Evolutionary conservation across 257 asterid genomes (phyloP), one percentile per base, ranked within the genome.

Genomic region (Paulownia fortunei): DNA sequence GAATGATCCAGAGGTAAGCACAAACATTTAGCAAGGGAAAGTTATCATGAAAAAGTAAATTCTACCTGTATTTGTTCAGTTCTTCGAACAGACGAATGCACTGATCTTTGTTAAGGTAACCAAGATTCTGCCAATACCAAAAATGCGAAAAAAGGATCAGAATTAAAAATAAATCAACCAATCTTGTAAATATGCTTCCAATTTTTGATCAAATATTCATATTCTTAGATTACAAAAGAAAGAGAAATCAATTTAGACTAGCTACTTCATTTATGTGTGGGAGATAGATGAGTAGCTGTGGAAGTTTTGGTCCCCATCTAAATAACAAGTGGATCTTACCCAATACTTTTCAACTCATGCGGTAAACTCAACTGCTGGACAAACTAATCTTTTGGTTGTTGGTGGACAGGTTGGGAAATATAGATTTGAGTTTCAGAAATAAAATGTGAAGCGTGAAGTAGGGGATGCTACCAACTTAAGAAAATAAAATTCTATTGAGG

Each of bases 1-100:
- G 21, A 47, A 41, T 66, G 24, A 79, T 47, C 8, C 64, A 26
- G 55, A 69, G 46, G 51, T 61, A 39, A 7, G 77, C 3, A 11
- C 44, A 49, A 83, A 70, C 59, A 80, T 79, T 32, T 55, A 42
- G 66, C 72, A 65, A n/a, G 39, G 19, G 68, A 41, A 72, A 63
- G 42, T 15, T n/a, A 7, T 73, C 46, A 41, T 9, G 76, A 71
- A 44, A 69, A 69, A 78, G 46, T 41, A 54, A 66, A 69, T n/a
- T 27, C 6, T 81, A 96, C 99, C 99, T 90, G 95, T 96, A 96
- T 47, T 89, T 96, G 90, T 96, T 93, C 82, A 96, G 89, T 83
- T 96, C 99, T 81, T 92, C 97, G 76, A 96, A 92, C 78, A 96
- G 88, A 44, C 55, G 91, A 80, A 86, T 88, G 82, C 98, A 96